Percentiles rank a stretch among this genome's conserved stretches.
phyloP scores from a whole-genome alignment of 2,329 filamentous ascomycete species.

The Elsinoe ampelina region DNA sequence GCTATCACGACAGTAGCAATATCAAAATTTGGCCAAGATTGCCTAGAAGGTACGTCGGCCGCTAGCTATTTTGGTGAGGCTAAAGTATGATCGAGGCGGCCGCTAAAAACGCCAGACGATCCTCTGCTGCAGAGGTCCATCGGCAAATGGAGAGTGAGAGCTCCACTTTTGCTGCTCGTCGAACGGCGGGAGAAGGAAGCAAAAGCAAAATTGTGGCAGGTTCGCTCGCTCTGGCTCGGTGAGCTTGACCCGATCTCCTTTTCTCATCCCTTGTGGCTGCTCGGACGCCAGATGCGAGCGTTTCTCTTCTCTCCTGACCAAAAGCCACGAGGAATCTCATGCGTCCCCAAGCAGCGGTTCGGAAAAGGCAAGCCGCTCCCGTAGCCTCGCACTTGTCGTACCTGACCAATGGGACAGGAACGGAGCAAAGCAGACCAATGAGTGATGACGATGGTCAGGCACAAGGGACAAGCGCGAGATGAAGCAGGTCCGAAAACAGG shows the following conservation, averaged over 20 bases:
- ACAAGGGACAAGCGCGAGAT: neutral
- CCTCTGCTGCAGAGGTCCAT: neutral
- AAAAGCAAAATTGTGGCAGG: neutral
- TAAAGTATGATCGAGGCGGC: too few relatives aligned
- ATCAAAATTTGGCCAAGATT: too few relatives aligned
- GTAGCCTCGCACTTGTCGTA: neutral
- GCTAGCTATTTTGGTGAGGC: too few relatives aligned
- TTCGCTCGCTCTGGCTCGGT: neutral
- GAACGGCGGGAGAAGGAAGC: constrained; percentile 5
- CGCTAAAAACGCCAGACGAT: too few relatives aligned
- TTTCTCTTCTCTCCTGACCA: neutral
- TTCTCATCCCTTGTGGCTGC: neutral
- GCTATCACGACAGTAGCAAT: too few relatives aligned
- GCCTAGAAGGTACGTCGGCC: too few relatives aligned
- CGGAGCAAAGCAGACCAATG: neutral
- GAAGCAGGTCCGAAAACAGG: constrained; percentile 1
- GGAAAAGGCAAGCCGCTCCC: constrained; percentile 2
- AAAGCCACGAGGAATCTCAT: neutral
- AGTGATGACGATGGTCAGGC: constrained; percentile 5
- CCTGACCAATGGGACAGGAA: constrained; percentile 9
- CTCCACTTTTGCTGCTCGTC: neutral
- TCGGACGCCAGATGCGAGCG: neutral
- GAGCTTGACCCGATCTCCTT: neutral
- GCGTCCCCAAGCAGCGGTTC: neutral
- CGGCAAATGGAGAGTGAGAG: neutral